phyloP scores from a whole-genome alignment of 2,329 filamentous ascomycete species.

The Cladosporium sp. region DNA sequence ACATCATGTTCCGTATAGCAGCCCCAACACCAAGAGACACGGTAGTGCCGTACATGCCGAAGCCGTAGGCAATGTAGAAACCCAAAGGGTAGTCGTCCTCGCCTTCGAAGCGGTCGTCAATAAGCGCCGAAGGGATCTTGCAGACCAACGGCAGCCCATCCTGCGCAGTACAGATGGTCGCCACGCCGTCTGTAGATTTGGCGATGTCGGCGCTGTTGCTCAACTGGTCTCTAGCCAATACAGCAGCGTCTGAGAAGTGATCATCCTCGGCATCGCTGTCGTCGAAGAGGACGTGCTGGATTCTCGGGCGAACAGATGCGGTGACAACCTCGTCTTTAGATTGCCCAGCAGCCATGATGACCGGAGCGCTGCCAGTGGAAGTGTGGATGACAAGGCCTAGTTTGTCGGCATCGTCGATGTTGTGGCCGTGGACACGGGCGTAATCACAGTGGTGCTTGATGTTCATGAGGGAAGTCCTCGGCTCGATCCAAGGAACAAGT shows the following conservation, averaged over 20 bases:
- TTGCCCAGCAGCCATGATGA: neutral
- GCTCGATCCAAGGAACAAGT: constrained; percentile 9
- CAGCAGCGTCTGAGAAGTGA: neutral
- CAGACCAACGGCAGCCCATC: constrained; percentile 23
- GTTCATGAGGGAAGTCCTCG: neutral
- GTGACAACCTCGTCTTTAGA: neutral
- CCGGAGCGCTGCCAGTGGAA: neutral
- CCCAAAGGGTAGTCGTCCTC: neutral
- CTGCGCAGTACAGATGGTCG: constrained; percentile 18
- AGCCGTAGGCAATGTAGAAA: constrained; percentile 23
- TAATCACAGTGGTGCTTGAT: neutral
- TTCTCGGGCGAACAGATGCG: neutral
- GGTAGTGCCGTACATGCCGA: constrained; percentile 27
- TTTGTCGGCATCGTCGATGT: neutral
- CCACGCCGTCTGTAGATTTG: neutral
- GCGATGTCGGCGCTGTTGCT: neutral
- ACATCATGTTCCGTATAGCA: neutral
- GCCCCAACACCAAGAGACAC: constrained; percentile 25
- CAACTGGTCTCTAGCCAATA: neutral
- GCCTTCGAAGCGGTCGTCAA: neutral
- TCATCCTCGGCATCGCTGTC: neutral
- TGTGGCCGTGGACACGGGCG: neutral
- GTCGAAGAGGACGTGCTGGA: neutral
- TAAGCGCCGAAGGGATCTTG: constrained; percentile 18
- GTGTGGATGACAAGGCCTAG: neutral